Evolutionary conservation across 202 grass and related monocot species (phyloP).

Genomic region (Setaria italica): DNA sequence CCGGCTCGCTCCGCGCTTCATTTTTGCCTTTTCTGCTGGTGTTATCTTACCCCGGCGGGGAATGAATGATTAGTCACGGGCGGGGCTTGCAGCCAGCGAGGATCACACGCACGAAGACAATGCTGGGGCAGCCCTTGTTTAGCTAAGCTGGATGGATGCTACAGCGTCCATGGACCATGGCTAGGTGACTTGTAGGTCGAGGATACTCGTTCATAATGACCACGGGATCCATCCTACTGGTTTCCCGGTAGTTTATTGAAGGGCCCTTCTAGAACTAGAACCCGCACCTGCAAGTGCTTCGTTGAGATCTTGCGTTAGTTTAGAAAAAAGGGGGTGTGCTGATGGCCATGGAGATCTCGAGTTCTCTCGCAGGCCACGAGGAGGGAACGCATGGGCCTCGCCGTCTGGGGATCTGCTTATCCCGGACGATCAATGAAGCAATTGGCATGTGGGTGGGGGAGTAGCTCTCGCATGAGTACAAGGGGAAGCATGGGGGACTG

Average conservation of each 20-base stretch:
- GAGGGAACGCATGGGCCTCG: slow-evolving; percentile 7
- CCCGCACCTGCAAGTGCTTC: slow-evolving; percentile 2
- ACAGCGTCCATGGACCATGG: background rate
- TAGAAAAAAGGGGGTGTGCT: background rate
- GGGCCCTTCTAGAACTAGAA: background rate
- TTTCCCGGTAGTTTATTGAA: background rate
- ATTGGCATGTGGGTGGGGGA: slow-evolving; percentile 22
- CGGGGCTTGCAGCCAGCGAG: background rate
- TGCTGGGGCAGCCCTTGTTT: background rate
- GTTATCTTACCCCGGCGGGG: background rate
- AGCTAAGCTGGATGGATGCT: background rate
- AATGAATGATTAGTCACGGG: slow-evolving; percentile 30
- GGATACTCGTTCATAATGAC: background rate
- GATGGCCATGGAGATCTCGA: slow-evolving; percentile 49
- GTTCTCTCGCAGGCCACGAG: slow-evolving; percentile 28
- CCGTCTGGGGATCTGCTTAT: slow-evolving; percentile 9
- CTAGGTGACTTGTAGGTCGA: background rate
- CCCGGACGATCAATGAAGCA: background rate
- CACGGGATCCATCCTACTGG: background rate
- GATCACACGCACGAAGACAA: background rate
- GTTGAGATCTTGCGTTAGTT: background rate
- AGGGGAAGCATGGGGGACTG: background rate
- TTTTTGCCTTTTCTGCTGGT: background rate
- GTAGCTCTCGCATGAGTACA: background rate
- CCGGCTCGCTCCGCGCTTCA: background rate